Base-by-base conservation (phyloP, 2,329 filamentous ascomycete species). In the Chaetomiaceae sp. region DNA sequence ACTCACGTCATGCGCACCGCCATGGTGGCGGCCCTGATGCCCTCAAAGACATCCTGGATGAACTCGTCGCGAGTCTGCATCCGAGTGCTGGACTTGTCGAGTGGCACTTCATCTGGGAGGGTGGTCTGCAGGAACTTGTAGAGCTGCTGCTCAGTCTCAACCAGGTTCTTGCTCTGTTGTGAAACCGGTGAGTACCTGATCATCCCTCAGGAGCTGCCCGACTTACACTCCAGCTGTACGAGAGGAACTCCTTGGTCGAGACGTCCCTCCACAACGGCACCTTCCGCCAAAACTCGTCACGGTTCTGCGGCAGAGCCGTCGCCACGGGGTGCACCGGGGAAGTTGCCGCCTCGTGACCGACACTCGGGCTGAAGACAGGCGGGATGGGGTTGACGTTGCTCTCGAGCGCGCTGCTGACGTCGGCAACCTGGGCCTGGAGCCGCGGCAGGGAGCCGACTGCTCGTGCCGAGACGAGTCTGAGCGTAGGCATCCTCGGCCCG, bases 21-120 rank as follows among this genome's bases (percentile, higher is more conserved):
- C 83, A 86, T 85, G 2, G 81, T 77, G 1, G 81, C 77, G 5
- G 69, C 63, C 19, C 69, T 71, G 49, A 84, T 73, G 11, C 81
- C 83, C 15, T 69, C 68, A 23, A 73, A 62, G 3, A 83, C 73
- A 64, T 85, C 80, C 2, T 68, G 60, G 44, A 83, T 74, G 52
- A 85, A 80, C 19, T 78, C 73, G 2, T 79, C 71, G 11, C 74
- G 76, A 22, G 72, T 77, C 54, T 72, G 72, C 60, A 74, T 70
- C 22, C 67, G 66, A 5, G 50, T 55, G 23, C 62, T 55, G 1
- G 53, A 53, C 50, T 65, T 56, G 56, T 63, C 65, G n/a, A 61
- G 57, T 3, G 77, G 77, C n/a, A 84, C 66, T 2, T 61, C 62
- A 0, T 76, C 70, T 0, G 82, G 82, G 2, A 85, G 65, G 3